phyloP scores from a whole-genome alignment of 2,329 filamentous ascomycete genomes.

The Penicillium polonicum region DNA sequence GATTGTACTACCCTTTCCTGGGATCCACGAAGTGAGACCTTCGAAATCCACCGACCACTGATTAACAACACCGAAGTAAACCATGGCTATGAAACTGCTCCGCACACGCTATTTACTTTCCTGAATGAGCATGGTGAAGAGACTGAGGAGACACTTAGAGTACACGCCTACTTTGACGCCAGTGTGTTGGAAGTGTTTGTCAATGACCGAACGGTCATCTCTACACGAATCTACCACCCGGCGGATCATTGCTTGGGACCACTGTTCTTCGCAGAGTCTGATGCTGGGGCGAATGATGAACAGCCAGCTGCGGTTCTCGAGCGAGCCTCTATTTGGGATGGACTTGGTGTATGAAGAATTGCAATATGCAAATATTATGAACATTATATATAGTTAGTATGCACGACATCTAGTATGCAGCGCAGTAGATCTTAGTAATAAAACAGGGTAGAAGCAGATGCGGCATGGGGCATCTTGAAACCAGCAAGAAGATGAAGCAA shows the following conservation, averaged over 20 bases:
- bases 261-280: slow-evolving; percentile 26
- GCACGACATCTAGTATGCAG: background rate
- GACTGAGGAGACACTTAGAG: slow-evolving; percentile 37
- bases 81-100: slow-evolving; percentile 38
- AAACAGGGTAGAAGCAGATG: slow-evolving; percentile 7
- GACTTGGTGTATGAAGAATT: slow-evolving; percentile 13
- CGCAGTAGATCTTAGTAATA: background rate
- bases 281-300: background rate
- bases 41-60: slow-evolving; percentile 41
- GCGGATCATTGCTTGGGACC: slow-evolving; percentile 14
- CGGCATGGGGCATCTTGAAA: background rate
- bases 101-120: slow-evolving; percentile 50
- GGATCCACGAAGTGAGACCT: slow-evolving; percentile 39
- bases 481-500: slow-evolving; percentile 1
- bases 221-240: slow-evolving; percentile 39
- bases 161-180: slow-evolving; percentile 46
- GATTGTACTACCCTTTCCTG: slow-evolving; percentile 44
- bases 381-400: slow-evolving; percentile 2
- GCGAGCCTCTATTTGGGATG: slow-evolving; percentile 27
- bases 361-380: slow-evolving; percentile 2
- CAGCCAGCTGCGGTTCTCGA: slow-evolving; percentile 15
- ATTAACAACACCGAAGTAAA: slow-evolving; percentile 33
- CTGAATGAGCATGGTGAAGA: slow-evolving; percentile 15
- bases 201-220: slow-evolving; percentile 45
- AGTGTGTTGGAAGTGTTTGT: slow-evolving; percentile 50